Conservation (phyloP, 257 asterid species). For the Nicotiana tabacum region DNA sequence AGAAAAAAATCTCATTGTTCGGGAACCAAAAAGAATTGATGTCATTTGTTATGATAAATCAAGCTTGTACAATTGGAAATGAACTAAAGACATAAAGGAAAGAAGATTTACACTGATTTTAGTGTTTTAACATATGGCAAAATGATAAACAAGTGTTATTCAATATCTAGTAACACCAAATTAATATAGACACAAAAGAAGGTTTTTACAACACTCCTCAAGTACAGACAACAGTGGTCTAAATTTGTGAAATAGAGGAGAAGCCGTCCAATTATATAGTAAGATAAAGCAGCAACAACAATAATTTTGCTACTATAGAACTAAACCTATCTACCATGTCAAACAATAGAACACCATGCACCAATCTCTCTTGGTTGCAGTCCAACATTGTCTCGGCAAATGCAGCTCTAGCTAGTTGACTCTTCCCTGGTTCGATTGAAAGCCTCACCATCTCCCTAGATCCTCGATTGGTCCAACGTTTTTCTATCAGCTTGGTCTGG, state of each 20-base stretch:
- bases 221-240: neutral
- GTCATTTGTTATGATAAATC: neutral
- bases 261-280: neutral
- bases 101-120: neutral
- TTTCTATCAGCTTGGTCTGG: neutral
- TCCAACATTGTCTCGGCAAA: neutral
- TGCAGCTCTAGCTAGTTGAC: neutral
- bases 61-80: neutral
- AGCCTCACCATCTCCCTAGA: neutral
- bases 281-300: neutral
- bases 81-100: neutral
- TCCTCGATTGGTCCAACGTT: neutral
- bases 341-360: neutral
- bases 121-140: neutral
- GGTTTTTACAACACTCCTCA: constrained; percentile 2
- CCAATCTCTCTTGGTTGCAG: neutral
- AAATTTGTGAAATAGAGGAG: neutral
- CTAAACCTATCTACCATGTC: neutral
- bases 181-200: neutral
- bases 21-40: neutral
- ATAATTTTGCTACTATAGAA: neutral
- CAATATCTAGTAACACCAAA: neutral
- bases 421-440: neutral
- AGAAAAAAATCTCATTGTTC: neutral
- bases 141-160: neutral